Conservation (phyloP, 192 early-diverging fungal species). For the Podila epigama region DNA sequence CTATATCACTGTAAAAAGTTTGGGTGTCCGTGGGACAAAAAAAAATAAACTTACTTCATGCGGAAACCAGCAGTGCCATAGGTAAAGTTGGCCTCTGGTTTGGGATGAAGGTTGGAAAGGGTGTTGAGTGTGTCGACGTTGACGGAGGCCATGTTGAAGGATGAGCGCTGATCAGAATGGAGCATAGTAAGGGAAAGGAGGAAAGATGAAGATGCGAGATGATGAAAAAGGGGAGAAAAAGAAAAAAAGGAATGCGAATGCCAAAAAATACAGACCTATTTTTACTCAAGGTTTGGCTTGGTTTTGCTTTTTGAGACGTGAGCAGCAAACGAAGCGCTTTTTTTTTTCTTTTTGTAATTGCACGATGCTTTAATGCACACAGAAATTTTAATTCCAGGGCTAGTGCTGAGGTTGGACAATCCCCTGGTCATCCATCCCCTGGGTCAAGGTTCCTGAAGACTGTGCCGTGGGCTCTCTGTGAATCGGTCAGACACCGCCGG, state of each 20-base stretch:
- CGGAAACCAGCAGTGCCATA: conserved; percentile 99
- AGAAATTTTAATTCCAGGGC: too few species aligned
- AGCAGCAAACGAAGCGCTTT: too few species aligned
- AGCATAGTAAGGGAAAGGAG: conserved; percentile 15
- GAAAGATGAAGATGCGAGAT: conserved; percentile 2
- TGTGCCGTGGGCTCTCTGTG: not conserved
- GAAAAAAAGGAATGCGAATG: not conserved
- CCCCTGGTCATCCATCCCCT: too few species aligned
- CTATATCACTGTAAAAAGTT: not conserved
- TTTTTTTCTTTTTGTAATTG: too few species aligned
- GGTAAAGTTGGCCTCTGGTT: conserved; percentile 67
- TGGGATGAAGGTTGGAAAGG: conserved; percentile 77
- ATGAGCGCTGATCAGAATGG: conserved; percentile 11
- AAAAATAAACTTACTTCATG: conserved; percentile 70
- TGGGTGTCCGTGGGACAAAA: not conserved
- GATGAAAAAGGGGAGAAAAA: not conserved
- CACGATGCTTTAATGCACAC: too few species aligned
- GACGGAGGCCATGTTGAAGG: conserved; percentile 41
- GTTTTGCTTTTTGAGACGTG: not conserved
- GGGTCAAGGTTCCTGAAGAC: not conserved
- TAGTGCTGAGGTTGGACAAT: too few species aligned
- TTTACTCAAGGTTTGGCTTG: not conserved
- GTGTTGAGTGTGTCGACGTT: conserved; percentile 47
- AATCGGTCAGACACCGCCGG: not conserved
- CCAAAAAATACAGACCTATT: not conserved